Evolutionary conservation across 2,329 filamentous ascomycete species (phyloP), one percentile per base, ranked within the genome.

Genomic region (Arachnomyces sp.): DNA sequence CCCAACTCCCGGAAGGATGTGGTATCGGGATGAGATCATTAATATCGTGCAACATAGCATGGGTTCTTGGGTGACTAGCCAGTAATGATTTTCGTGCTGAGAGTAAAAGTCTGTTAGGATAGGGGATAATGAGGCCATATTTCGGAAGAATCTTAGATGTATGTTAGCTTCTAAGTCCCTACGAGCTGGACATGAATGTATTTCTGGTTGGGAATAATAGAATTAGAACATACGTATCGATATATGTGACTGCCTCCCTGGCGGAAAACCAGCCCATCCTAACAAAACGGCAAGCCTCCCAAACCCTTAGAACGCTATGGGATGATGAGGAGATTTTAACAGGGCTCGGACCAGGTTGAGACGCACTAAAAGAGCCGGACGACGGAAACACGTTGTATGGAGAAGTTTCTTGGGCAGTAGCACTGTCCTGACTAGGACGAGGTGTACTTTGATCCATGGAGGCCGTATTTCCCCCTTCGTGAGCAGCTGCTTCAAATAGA

Each of bases 181-280:
- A n/a, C n/a, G n/a, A 50, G 38, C 15, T 44, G 4, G 8, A 34
- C 11, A 11, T 29, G 11, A 7, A 21, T 12, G 8, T 11, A 17
- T 36, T 7, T 13, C 16, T 7, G 34, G 38, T 12, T 25, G 25
- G 15, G 2, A n/a, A n/a, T 13, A 14, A 9, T 7, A 28, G 3
- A 3, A 38, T 13, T 7, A 8, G 8, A 12, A 59, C 63, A 39
- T 44, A 69, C 60, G 73, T 42, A 44, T 76, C 72, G 34, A 76
- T 59, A 40, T 74, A 73, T 1, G 66, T 71, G 1, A 75, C 64
- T 7, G 72, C 72, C 49, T 77, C 73, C 39, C 68, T 63, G 3
- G 73, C 71, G 1, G 71, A 70, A 40, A 77, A 70, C 72, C 71
- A 75, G 0, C 72, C 73, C 69, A 74, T 73, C 42, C 67, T 68